These are phyloP conservation scores for Hippophae rhamnoides DNA, from an alignment of 306 rosid genomes.

Conservation along the genomic window DNA sequence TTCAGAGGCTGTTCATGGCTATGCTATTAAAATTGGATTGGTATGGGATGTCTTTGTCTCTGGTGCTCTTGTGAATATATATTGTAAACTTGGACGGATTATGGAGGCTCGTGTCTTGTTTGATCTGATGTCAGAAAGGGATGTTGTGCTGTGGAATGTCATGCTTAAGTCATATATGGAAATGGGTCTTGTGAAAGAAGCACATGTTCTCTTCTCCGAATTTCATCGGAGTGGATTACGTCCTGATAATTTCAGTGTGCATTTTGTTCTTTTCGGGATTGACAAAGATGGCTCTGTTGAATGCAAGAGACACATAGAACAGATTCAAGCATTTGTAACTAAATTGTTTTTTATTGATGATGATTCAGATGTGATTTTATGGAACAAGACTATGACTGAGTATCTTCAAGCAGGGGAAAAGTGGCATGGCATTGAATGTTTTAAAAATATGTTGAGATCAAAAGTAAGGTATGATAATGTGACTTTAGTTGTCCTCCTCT, in stretches of 20 bases:
- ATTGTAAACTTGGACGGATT: slow-evolving; percentile 38
- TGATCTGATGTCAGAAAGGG: slow-evolving; percentile 56
- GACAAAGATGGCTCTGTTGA: slow-evolving; percentile 23
- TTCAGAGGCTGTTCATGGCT: slow-evolving; percentile 59
- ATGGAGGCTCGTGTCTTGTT: slow-evolving; percentile 58
- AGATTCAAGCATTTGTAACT: slow-evolving; percentile 52
- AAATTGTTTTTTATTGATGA: slow-evolving; percentile 31
- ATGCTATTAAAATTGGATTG: slow-evolving; percentile 58
- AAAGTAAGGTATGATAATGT: slow-evolving; percentile 35
- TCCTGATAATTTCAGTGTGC: slow-evolving; percentile 40
- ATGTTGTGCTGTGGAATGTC: slow-evolving; percentile 65
- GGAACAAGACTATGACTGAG: slow-evolving; percentile 56
- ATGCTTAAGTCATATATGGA: slow-evolving; percentile 69
- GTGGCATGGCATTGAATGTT: slow-evolving; percentile 46
- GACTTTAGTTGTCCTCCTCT: slow-evolving; percentile 40
- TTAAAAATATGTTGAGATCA: slow-evolving; percentile 36
- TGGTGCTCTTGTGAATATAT: slow-evolving; percentile 64
- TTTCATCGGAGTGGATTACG: slow-evolving; percentile 51
- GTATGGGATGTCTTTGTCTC: slow-evolving; percentile 56
- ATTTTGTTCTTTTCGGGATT: slow-evolving; percentile 38
- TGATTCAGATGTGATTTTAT: slow-evolving; percentile 29
- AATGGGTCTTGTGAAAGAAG: slow-evolving; percentile 33
- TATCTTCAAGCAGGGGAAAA: slow-evolving; percentile 39
- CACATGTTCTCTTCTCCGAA: slow-evolving; percentile 35
- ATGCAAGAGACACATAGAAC: slow-evolving; percentile 29